These are phyloP conservation scores for Mucor racemosus DNA, from an alignment of 371 early-diverging fungal species.

Conservation along the genomic window DNA sequence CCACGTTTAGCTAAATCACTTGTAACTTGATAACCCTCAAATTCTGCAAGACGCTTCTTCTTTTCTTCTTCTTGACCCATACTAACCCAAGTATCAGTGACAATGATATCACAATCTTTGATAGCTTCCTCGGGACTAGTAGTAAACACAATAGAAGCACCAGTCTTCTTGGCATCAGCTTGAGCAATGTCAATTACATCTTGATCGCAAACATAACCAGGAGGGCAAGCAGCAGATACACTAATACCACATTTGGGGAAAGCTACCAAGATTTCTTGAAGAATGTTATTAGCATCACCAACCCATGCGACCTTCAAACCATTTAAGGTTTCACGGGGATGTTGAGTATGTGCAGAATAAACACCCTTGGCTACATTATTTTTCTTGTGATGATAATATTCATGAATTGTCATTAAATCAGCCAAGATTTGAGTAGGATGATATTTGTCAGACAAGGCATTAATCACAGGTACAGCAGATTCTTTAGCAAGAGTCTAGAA, in stretches of 20 bases:
- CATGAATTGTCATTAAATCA: conserved; percentile 93
- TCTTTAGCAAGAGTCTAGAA: conserved; percentile 77
- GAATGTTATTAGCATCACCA: conserved; percentile 96
- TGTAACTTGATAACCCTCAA: conserved; percentile 89
- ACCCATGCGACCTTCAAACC: conserved; percentile 91
- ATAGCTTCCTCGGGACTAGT: conserved; percentile 80
- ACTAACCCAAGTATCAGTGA: conserved; percentile 97
- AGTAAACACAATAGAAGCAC: conserved; percentile 63
- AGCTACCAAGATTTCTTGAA: conserved; percentile 86
- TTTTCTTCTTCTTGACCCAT: conserved; percentile 97
- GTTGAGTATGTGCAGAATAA: conserved; percentile 54
- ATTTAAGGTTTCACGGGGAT: conserved; percentile 60
- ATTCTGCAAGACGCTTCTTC: conserved; percentile 78
- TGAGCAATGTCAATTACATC: conserved; percentile 69
- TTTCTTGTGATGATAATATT: conserved; percentile 52
- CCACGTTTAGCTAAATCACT: conserved; percentile 75
- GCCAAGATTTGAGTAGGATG: conserved; percentile 97
- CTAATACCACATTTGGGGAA: conserved; percentile 88
- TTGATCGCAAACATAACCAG: conserved; percentile 74
- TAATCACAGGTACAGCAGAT: conserved; percentile 91
- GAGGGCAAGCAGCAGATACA: conserved; percentile 85
- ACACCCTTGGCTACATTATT: conserved; percentile 31
- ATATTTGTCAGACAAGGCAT: conserved; percentile 90
- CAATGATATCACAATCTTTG: conserved; percentile 82
- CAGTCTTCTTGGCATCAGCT: conserved; percentile 53